Evolutionary conservation across 768 basidiomycete species (phyloP), one percentile per base, ranked within the genome.

Genomic region (Thelephora aurantiotincta): DNA sequence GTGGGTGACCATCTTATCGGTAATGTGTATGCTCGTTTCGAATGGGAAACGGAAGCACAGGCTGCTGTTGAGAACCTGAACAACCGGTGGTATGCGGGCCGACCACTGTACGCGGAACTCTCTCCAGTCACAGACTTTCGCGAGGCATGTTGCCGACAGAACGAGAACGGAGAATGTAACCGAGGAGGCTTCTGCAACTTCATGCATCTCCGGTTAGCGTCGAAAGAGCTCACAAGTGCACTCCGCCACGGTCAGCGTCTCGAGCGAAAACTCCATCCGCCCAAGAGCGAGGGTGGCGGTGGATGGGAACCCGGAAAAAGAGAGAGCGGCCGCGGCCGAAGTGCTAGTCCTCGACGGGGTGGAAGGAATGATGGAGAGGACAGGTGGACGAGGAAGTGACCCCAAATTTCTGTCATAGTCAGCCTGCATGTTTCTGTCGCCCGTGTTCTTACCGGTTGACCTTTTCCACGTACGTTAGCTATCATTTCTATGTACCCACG

Each of bases 151-250:
- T 99, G 96, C 63, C 78, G 96, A 43, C 96, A 99, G 64, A 98
- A 99, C 57, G 96, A 99, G 63, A 86, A 97, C 56, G 96, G 96
- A 6, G 89, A 94, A 65, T 99, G 96, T 64, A 94, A 94, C 58
- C 82, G 96, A 37, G 96, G 94, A 26, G 92, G 92, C 2, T 97
- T 96, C 68, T 98, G 94, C 66, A 98, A 99, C 64, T 99, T 99
- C 60, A 96, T 97, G 90, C 93, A 97, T 67, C 70, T 97, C 33
- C 80, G 89, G 12, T 73, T 90, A 18, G 87, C 93, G 4, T 86
- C 90, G 26, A 80, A 83, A 59, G 80, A 88, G 11, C 74, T 96
- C 11, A 84, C 89, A 2, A 76, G 74, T 38, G 78, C 82, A 6
- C 68, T 97, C 47, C 76, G 79, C 14, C 80, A 77, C 38, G 88